These are phyloP conservation scores for Ascomycota sp. DNA, from an alignment of 2,329 filamentous ascomycete species.

Conservation along the genomic window DNA sequence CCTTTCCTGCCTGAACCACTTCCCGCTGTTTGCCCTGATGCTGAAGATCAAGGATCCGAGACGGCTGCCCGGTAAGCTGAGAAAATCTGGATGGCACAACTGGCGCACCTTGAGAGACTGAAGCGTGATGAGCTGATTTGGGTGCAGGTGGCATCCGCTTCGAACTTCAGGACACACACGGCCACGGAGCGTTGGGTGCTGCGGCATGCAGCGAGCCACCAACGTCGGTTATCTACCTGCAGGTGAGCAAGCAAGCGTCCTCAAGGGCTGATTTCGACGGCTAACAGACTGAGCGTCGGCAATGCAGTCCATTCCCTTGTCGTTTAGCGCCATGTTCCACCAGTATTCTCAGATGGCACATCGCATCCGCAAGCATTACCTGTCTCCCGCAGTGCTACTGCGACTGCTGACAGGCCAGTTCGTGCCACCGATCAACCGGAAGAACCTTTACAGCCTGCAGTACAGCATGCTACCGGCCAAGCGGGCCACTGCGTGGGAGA, in stretches of 20 bases:
- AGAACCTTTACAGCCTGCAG: slow-evolving; percentile 86
- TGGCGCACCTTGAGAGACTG: too few relatives aligned
- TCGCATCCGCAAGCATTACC: slow-evolving; percentile 85
- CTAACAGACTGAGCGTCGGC: background rate
- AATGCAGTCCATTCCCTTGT: slow-evolving; percentile 61
- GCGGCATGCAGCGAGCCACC: slow-evolving; percentile 27
- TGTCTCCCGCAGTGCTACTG: slow-evolving; percentile 71
- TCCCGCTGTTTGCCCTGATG: slow-evolving; percentile 94
- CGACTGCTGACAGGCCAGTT: slow-evolving; percentile 81
- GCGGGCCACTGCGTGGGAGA: slow-evolving; percentile 60
- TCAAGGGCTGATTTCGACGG: too few relatives aligned
- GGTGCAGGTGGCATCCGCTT: slow-evolving; percentile 50
- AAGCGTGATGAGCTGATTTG: slow-evolving; percentile 2
- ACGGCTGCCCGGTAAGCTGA: slow-evolving; percentile 53
- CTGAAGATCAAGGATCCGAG: slow-evolving; percentile 80
- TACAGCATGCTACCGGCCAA: slow-evolving; percentile 90
- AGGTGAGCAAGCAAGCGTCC: slow-evolving; percentile 29
- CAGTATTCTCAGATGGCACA: slow-evolving; percentile 92
- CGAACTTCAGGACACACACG: slow-evolving; percentile 59
- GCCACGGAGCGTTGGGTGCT: slow-evolving; percentile 20
- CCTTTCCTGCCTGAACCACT: slow-evolving; percentile 88
- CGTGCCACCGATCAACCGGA: slow-evolving; percentile 84
- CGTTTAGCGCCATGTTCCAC: slow-evolving; percentile 85
- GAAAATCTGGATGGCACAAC: too few relatives aligned
- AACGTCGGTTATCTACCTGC: slow-evolving; percentile 70